Conservation (phyloP, 305 asterid genomes). For the Solanum hybrid region DNA sequence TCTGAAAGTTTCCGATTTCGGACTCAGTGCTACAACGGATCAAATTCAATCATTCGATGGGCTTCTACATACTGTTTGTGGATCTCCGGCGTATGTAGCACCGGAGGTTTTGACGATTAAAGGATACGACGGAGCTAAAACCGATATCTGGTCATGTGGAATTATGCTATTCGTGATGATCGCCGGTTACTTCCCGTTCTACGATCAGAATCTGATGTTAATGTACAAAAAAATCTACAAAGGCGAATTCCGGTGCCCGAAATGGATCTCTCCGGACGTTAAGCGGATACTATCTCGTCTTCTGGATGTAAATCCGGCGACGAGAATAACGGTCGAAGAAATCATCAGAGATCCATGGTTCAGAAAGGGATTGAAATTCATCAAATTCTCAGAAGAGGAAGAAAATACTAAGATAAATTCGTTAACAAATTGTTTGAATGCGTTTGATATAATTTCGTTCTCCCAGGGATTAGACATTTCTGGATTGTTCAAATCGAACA, state of each 20-base stretch:
- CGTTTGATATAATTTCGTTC: slow-evolving; percentile 67
- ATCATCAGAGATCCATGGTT: slow-evolving; percentile 72
- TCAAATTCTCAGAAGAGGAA: slow-evolving; percentile 17
- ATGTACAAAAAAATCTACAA: slow-evolving; percentile 78
- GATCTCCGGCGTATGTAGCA: slow-evolving; percentile 85
- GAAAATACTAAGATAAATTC: slow-evolving; percentile 17
- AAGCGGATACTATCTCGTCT: slow-evolving; percentile 50
- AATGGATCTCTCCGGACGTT: slow-evolving; percentile 67
- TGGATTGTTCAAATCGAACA: slow-evolving; percentile 39
- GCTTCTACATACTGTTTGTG: slow-evolving; percentile 67
- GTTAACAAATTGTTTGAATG: slow-evolving; percentile 33
- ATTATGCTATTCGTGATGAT: slow-evolving; percentile 54
- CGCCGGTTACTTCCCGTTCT: slow-evolving; percentile 72
- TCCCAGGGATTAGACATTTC: slow-evolving; percentile 65
- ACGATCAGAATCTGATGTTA: slow-evolving; percentile 65
- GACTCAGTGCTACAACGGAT: slow-evolving; percentile 61
- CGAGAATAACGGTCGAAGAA: slow-evolving; percentile 60
- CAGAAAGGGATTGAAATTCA: slow-evolving; percentile 44
- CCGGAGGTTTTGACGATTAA: slow-evolving; percentile 62
- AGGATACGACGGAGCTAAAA: slow-evolving; percentile 71
- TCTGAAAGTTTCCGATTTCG: slow-evolving; percentile 74
- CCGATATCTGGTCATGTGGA: slow-evolving; percentile 86
- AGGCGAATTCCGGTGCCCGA: slow-evolving; percentile 72
- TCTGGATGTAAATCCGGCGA: slow-evolving; percentile 53
- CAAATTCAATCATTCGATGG: slow-evolving; percentile 54